phyloP scores from a whole-genome alignment of 1,139 yeast species.

The Sugiyamaella japonica region DNA sequence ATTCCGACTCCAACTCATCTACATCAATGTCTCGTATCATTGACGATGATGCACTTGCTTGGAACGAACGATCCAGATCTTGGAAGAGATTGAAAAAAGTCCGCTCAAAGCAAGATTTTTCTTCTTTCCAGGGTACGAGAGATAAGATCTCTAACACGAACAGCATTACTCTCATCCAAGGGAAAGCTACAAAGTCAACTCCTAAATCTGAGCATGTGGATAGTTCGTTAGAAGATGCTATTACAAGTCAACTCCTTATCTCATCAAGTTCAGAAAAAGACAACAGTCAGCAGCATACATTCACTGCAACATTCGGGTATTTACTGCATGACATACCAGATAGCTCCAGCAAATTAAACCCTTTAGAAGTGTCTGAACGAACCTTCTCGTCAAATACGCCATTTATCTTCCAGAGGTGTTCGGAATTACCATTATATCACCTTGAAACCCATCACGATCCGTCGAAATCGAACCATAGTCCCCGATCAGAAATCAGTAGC shows the following conservation, averaged over 20 bases:
- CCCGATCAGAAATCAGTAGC: constrained; percentile 8
- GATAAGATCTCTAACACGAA: background rate
- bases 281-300: constrained; percentile 26
- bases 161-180: background rate
- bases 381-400: constrained; percentile 39
- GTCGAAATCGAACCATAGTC: background rate
- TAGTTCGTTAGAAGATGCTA: constrained; percentile 3
- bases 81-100: constrained; percentile 36
- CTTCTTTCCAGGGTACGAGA: background rate
- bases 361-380: constrained; percentile 17
- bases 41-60: constrained; percentile 38
- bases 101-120: constrained; percentile 11
- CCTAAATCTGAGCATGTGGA: background rate
- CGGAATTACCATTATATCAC: constrained; percentile 32
- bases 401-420: constrained; percentile 31
- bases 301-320: constrained; percentile 41
- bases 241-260: background rate
- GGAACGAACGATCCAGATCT: constrained; percentile 34
- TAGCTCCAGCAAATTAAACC: constrained; percentile 12
- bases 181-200: background rate
- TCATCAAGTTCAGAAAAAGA: background rate
- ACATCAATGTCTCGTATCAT: constrained; percentile 27
- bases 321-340: constrained; percentile 30
- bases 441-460: constrained; percentile 30
- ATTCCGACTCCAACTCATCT: constrained; percentile 25